These are phyloP conservation scores for Coemansia sp. DNA, from an alignment of 192 early-diverging fungal genomes.

Conservation along the genomic window DNA sequence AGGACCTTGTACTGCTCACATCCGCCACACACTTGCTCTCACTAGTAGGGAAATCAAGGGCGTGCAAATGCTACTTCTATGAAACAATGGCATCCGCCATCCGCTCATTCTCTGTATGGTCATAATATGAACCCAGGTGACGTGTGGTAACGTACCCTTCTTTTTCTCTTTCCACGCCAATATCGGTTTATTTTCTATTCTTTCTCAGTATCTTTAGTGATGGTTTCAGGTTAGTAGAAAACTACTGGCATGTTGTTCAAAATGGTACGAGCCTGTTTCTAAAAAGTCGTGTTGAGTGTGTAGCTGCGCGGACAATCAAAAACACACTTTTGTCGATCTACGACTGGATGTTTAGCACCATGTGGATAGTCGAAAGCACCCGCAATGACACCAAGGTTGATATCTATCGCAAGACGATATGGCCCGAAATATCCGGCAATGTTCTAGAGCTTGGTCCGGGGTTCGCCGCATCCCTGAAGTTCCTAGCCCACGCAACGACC, in stretches of 20 bases:
- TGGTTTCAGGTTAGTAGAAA: not conserved
- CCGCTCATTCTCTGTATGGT: not conserved
- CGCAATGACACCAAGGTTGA: conserved; percentile 40
- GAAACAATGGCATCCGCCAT: not conserved
- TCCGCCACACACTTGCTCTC: not conserved
- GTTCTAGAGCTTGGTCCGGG: conserved; percentile 47
- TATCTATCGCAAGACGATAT: conserved; percentile 32
- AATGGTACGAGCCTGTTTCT: too few species aligned
- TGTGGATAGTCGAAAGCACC: conserved; percentile 34
- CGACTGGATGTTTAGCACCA: conserved; percentile 33
- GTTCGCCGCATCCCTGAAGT: conserved; percentile 32
- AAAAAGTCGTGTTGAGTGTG: too few species aligned
- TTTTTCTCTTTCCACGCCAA: not conserved
- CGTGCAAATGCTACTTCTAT: not conserved
- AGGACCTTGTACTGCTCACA: too few species aligned
- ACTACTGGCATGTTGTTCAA: too few species aligned
- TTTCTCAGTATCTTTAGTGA: not conserved
- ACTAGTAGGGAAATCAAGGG: not conserved
- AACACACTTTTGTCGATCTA: not conserved
- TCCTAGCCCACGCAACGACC: conserved; percentile 28
- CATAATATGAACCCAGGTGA: too few species aligned
- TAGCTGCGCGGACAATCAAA: not conserved
- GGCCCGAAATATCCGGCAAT: conserved; percentile 43
- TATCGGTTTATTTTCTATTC: not conserved
- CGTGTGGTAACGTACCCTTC: too few species aligned